Evolutionary conservation across 2,329 filamentous ascomycete species (phyloP).

Genomic region (Periglandula ipomoeae): DNA sequence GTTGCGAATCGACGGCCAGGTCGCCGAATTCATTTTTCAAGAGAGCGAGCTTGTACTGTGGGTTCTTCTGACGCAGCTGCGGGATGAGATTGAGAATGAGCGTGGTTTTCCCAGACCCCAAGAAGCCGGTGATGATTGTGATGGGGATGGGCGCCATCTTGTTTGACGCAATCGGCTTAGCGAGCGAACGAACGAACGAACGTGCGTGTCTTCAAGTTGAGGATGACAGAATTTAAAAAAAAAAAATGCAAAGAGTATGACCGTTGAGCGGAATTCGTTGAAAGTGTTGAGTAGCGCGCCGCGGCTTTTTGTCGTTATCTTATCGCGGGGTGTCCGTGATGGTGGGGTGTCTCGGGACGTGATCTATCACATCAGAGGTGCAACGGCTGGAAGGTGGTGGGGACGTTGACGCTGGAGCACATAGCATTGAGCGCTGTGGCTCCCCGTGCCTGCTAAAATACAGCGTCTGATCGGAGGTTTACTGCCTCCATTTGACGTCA

Average conservation of each 20-base stretch:
- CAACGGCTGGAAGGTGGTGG: background rate
- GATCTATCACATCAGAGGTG: too few species aligned
- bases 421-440: background rate
- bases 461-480: background rate
- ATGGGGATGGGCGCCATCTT: conserved; percentile 67
- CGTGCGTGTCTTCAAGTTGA: too few species aligned
- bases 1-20: conserved; percentile 83
- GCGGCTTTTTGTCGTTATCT: background rate
- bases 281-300: background rate
- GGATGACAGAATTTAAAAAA: background rate
- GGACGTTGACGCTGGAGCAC: background rate
- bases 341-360: too few species aligned
- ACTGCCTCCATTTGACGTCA: background rate
- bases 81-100: conserved; percentile 89
- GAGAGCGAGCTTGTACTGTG: conserved; percentile 76
- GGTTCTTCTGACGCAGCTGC: conserved; percentile 67
- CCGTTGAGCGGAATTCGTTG: background rate
- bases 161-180: background rate
- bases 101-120: conserved; percentile 94
- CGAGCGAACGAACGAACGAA: too few species aligned
- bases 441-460: background rate
- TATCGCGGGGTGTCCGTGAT: background rate
- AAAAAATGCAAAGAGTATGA: background rate
- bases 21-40: conserved; percentile 99
- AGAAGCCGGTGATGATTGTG: conserved; percentile 92